Conservation (phyloP, 2,329 filamentous ascomycete species). For the Apiospora aurea region DNA sequence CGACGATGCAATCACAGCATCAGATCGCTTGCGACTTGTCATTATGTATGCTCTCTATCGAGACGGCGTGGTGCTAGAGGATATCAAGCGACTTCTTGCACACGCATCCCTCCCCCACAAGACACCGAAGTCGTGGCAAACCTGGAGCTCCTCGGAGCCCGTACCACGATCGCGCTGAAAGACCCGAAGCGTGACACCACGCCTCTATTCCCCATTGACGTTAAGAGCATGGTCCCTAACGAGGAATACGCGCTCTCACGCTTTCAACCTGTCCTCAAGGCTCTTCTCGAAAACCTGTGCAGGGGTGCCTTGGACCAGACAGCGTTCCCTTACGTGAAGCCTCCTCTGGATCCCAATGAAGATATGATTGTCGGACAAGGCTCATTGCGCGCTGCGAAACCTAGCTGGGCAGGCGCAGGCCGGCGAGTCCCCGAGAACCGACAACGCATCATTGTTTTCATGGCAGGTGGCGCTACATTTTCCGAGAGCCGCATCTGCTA, state of each 20-base stretch:
- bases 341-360: constrained; percentile 68
- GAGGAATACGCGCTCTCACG: constrained; percentile 89
- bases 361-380: constrained; percentile 67
- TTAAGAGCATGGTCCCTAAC: constrained; percentile 58
- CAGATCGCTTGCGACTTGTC: constrained; percentile 84
- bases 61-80: constrained; percentile 82
- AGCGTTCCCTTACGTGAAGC: constrained; percentile 76
- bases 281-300: constrained; percentile 79
- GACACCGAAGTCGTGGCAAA: constrained; percentile 79
- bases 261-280: constrained; percentile 81
- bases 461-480: constrained; percentile 95
- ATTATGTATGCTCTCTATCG: constrained; percentile 86
- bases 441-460: constrained; percentile 90
- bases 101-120: constrained; percentile 78
- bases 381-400: constrained; percentile 89
- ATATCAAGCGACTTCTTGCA: constrained; percentile 82
- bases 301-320: constrained; percentile 71
- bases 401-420: constrained; percentile 90
- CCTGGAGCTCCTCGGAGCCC: constrained; percentile 81
- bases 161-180: constrained; percentile 73
- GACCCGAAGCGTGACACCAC: constrained; percentile 71
- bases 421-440: constrained; percentile 78
- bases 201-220: constrained; percentile 76
- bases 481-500: constrained; percentile 91
- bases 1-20: constrained; percentile 73